A percentile compares a stretch with the other conserved stretches of the same genome.
Conservation (phyloP, 352 stramenopile species). For the Elongisporangium anandrum region DNA sequence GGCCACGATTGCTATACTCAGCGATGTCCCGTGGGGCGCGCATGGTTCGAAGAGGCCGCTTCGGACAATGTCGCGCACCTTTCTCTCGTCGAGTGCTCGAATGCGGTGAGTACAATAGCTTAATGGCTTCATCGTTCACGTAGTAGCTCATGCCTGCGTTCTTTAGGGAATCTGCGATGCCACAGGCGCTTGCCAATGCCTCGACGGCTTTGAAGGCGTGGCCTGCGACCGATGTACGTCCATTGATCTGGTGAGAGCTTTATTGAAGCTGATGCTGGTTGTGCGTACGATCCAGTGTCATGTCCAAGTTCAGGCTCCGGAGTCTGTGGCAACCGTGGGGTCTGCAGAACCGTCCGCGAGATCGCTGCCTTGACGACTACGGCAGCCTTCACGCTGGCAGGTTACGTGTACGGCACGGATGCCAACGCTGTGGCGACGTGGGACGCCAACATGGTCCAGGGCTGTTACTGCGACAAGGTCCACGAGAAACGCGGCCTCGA, state of each 20-base stretch:
- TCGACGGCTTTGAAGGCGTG: constrained; percentile 57
- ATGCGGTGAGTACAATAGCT: constrained; percentile 33
- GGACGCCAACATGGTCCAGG: constrained; percentile 83
- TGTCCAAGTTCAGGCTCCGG: constrained; percentile 29
- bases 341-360: constrained; percentile 43
- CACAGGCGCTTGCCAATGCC: constrained; percentile 49
- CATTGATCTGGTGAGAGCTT: neutral
- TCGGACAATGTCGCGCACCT: constrained; percentile 50
- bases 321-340: constrained; percentile 37
- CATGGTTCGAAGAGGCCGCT: constrained; percentile 63
- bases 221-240: constrained; percentile 61
- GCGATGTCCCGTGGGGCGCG: constrained; percentile 42
- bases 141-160: constrained; percentile 3
- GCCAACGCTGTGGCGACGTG: constrained; percentile 75
- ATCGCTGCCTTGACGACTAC: constrained; percentile 51
- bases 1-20: constrained; percentile 56
- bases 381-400: constrained; percentile 21
- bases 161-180: constrained; percentile 51
- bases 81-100: constrained; percentile 57
- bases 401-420: constrained; percentile 68
- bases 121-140: neutral
- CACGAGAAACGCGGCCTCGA: constrained; percentile 37
- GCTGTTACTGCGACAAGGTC: constrained; percentile 87
- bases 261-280: no score
- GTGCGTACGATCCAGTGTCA: no score